Conservation (phyloP, 495 filamentous ascomycete genomes). For the Penicillium crystallinum region DNA sequence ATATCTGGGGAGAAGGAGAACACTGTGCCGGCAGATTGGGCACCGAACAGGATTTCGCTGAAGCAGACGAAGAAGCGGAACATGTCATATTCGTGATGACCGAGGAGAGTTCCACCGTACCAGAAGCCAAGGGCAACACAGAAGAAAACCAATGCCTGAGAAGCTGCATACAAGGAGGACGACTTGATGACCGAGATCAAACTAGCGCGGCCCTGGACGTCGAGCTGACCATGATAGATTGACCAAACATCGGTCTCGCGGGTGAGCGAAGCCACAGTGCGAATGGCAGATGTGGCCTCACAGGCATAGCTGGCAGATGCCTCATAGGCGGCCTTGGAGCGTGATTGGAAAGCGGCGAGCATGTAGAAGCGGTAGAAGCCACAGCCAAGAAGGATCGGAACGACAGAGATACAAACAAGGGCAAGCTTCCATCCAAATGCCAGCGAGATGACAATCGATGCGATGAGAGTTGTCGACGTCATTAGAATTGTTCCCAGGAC, state of each 20-base stretch:
- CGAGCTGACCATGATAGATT: constrained; percentile 66
- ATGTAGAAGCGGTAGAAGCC: constrained; percentile 87
- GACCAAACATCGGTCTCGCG: constrained; percentile 73
- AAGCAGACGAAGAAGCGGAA: constrained; percentile 87
- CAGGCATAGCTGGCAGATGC: constrained; percentile 78
- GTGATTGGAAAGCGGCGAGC: constrained; percentile 67
- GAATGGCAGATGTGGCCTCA: constrained; percentile 85
- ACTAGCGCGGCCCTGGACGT: constrained; percentile 54
- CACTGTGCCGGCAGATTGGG: constrained; percentile 79
- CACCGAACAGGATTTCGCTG: constrained; percentile 71
- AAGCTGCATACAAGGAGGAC: constrained; percentile 69
- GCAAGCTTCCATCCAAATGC: constrained; percentile 87
- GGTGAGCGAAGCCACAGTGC: constrained; percentile 87
- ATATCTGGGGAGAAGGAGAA: constrained; percentile 84
- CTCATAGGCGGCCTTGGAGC: constrained; percentile 67
- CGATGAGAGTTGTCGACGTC: constrained; percentile 66
- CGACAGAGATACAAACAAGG: constrained; percentile 71
- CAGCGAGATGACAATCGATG: constrained; percentile 59
- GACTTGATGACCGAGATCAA: constrained; percentile 62
- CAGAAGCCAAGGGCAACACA: constrained; percentile 88
- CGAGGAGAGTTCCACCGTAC: constrained; percentile 81
- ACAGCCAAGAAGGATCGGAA: constrained; percentile 72
- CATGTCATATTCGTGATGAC: constrained; percentile 60
- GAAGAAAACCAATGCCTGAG: constrained; percentile 75
- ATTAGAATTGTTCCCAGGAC: constrained; percentile 78